These are phyloP conservation scores for Melampsora larici-populina DNA, from an alignment of 1,284 basidiomycete species.

Conservation along the genomic window DNA sequence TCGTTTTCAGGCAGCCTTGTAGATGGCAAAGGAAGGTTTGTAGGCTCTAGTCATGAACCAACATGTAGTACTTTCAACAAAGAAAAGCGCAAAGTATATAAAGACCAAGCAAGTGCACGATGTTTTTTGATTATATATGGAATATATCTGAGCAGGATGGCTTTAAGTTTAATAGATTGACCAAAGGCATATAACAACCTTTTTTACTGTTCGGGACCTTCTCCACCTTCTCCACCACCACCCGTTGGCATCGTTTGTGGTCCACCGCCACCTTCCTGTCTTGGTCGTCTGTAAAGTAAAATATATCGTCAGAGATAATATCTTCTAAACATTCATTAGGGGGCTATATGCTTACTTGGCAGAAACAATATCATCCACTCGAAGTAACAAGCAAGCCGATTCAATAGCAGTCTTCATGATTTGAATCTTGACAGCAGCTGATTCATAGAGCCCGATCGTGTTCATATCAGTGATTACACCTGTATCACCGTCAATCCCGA, in stretches of 20 bases:
- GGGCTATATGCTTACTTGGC: constrained; percentile 59
- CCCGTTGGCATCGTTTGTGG: constrained; percentile 44
- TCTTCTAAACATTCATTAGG: neutral
- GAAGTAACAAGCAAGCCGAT: constrained; percentile 83
- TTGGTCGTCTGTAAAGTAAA: constrained; percentile 43
- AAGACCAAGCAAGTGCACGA: too few relatives aligned
- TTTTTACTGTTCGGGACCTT: constrained; percentile 44
- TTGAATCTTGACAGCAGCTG: constrained; percentile 94
- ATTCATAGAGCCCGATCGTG: constrained; percentile 86
- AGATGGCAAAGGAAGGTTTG: too few relatives aligned
- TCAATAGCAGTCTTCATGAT: constrained; percentile 96
- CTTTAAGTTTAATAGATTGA: too few relatives aligned
- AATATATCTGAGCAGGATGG: too few relatives aligned
- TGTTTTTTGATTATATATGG: too few relatives aligned
- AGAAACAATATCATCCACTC: constrained; percentile 92
- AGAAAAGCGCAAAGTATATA: too few relatives aligned
- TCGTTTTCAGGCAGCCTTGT: too few relatives aligned
- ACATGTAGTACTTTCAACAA: too few relatives aligned
- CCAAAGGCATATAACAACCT: too few relatives aligned
- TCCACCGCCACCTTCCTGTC: constrained; percentile 45
- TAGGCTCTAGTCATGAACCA: too few relatives aligned
- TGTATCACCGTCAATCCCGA: constrained; percentile 90
- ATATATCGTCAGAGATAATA: neutral
- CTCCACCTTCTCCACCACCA: constrained; percentile 36
- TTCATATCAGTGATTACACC: constrained; percentile 97